Evolutionary conservation across 73 alveolate genomes (phyloP), one percentile per base, ranked within the genome.

Genomic region (Stentor coeruleus): DNA sequence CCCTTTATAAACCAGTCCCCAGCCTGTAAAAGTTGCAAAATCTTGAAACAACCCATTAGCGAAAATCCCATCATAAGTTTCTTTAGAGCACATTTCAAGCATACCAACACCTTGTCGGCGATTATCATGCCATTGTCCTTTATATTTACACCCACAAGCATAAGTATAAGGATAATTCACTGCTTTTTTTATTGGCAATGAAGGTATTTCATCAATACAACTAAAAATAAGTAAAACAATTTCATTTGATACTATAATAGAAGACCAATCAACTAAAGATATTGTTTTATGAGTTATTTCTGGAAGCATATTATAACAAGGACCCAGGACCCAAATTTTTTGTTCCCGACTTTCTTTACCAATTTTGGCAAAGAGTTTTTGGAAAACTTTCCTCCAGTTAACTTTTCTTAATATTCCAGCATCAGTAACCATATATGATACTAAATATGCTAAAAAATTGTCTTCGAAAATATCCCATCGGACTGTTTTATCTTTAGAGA

Each of bases 91-190:
- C n/a, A 66, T 20, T 0, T 20, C 37, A 31, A 66, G 37, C 1
- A 20, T 26, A 14, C 79, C 79, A 11, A 31, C n/a, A 40, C 79
- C 79, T 26, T 66, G 49, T 28, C 79, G 79, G 2, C 14, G n/a
- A 31, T 40, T 26, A 28, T 66, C 79, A 20, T 31, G n/a, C 41
- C 79, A 66, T 2, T 66, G 40, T 31, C 79, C 79, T 66, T 66
- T 66, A 66, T 66, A 66, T 33, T 20, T 66, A 31, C 79, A 20
- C 79, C 79, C 79, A 66, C 79, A 66, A 66, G 79, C 79, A 31
- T 20, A 66, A 20, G n/a, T 66, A 66, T 66, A 66, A 66, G 39
- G 20, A 14, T 66, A 26, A 2, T 31, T 40, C 14, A 28, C 33
- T 66, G 26, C 15, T 20, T 20, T 66, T 20, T 20, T 26, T 28